Evolutionary conservation across 31 red algal genomes (phyloP), one percentile per base, ranked within the genome.

Genomic region (Odonthalia washingtoniensis): DNA sequence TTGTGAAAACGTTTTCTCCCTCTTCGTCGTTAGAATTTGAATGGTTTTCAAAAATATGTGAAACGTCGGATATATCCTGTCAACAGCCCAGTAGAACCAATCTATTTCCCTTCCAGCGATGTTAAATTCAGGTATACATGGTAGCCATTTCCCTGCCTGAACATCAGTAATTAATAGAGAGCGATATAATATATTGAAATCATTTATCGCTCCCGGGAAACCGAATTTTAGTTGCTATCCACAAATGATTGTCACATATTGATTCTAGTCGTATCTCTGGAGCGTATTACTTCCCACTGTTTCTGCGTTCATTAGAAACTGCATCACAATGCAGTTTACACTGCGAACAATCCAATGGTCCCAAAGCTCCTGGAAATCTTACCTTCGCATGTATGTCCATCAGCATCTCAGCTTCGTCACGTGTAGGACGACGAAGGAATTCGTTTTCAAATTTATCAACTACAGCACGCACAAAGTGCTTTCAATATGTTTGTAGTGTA

Each of bases 201-300:
- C 82, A 35, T 85, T 85, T 41, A 85, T 85, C 3, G 82, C 82
- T 1, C 67, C 67, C 6, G 34, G 82, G 74, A 85, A 85, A 21
- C 66, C 67, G 40, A 85, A 85, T 5, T 41, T 46, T 2, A 74
- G 37, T 12, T 85, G 82, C 82, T 21, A 74, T 74, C 67, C 82
- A 85, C 52, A 82, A 57, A 1, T 26, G 3, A 26, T 82, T 57
- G n/a, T 82, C 75, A 30, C 41, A 2, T 34, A 49, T 4, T 4
- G 30, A 45, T 27, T 78, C 40, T 2, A 26, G 75, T 4, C 72
- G 30, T 70, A 70, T 6, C 66, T 70, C 66, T 30, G 66, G 66
- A 6, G 9, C 12, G 9, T 26, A 6, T 18, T 6, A 70, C 66
- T 70, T 70, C 12, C 66, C 66, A 36, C 9, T 70, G 33, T 70